phyloP scores from a whole-genome alignment of 345 rosid genomes.

The Raphanus raphanistrum region DNA sequence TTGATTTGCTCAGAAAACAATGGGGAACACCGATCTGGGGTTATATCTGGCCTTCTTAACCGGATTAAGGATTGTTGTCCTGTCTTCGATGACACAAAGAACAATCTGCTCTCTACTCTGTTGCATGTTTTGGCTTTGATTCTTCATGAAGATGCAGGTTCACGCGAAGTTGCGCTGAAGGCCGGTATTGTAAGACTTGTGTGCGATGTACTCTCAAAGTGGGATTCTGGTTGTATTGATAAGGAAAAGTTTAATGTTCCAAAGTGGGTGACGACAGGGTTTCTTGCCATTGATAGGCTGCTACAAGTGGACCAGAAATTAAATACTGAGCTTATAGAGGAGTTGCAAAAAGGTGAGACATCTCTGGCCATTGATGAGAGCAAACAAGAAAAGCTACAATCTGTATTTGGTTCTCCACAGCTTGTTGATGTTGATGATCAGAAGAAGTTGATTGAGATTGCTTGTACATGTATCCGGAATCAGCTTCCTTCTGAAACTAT shows the following conservation, averaged over 20 bases:
- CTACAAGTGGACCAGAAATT: conserved; percentile 81
- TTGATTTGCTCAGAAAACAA: conserved; percentile 83
- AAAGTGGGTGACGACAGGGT: conserved; percentile 93
- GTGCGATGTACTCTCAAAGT: conserved; percentile 65
- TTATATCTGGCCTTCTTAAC: conserved; percentile 71
- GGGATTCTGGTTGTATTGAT: conserved; percentile 63
- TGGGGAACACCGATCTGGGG: conserved; percentile 77
- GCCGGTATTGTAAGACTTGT: conserved; percentile 74
- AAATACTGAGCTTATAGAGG: conserved; percentile 73
- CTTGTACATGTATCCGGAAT: conserved; percentile 72
- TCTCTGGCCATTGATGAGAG: conserved; percentile 63
- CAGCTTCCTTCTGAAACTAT: conserved; percentile 86
- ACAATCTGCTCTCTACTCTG: conserved; percentile 57
- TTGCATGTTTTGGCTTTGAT: conserved; percentile 91
- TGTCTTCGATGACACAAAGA: conserved; percentile 54
- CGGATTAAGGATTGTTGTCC: conserved; percentile 62
- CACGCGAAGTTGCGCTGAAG: conserved; percentile 80
- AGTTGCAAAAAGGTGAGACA: conserved; percentile 52
- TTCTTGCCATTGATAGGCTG: conserved; percentile 90
- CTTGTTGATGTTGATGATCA: conserved; percentile 61
- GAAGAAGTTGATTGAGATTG: conserved; percentile 81
- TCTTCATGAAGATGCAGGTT: conserved; percentile 80
- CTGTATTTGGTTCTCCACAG: conserved; percentile 53
- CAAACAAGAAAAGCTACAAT: conserved; percentile 61
- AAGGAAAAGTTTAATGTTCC: conserved; percentile 60